These are phyloP conservation scores for Chamaecyparis obtusa DNA, from an alignment of 75 land plant genomes.

Conservation along the genomic window DNA sequence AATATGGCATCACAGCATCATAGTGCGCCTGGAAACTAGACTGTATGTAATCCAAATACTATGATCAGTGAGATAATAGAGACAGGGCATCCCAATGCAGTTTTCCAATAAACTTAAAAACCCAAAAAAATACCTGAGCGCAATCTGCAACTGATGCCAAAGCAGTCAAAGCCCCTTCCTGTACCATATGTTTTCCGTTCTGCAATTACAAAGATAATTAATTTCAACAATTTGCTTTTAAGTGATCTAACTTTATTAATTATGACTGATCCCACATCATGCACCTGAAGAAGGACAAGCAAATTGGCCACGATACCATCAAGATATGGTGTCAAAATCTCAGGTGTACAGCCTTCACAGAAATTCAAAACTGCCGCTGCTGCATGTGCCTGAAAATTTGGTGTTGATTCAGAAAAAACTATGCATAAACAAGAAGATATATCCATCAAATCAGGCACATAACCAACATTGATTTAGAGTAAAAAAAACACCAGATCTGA, in stretches of 20 bases:
- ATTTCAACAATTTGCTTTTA: neutral
- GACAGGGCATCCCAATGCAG: neutral
- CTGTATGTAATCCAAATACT: conserved; percentile 16
- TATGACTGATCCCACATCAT: neutral
- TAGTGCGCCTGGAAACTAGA: conserved; percentile 23
- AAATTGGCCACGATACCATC: conserved; percentile 25
- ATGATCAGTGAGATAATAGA: neutral
- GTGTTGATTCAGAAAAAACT: neutral
- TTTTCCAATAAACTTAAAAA: neutral
- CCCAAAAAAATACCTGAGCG: conserved; percentile 12
- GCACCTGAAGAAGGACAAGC: conserved; percentile 29
- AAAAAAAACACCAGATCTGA: neutral
- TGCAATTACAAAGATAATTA: conserved; percentile 6
- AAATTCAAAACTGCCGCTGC: conserved; percentile 35
- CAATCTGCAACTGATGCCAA: conserved; percentile 35
- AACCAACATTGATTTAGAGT: neutral
- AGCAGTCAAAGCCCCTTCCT: conserved; percentile 33
- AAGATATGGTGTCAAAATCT: conserved; percentile 29
- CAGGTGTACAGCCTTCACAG: conserved; percentile 33
- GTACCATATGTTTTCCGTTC: conserved; percentile 33
- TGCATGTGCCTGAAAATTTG: conserved; percentile 23
- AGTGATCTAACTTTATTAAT: neutral
- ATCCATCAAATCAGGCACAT: neutral
- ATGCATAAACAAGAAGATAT: neutral
- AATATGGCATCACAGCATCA: conserved; percentile 30